Percentiles rank a stretch among this genome's conserved stretches.
These are phyloP conservation scores for Plicaturopsis crispa DNA, from an alignment of 768 basidiomycete genomes.

Conservation along the genomic window DNA sequence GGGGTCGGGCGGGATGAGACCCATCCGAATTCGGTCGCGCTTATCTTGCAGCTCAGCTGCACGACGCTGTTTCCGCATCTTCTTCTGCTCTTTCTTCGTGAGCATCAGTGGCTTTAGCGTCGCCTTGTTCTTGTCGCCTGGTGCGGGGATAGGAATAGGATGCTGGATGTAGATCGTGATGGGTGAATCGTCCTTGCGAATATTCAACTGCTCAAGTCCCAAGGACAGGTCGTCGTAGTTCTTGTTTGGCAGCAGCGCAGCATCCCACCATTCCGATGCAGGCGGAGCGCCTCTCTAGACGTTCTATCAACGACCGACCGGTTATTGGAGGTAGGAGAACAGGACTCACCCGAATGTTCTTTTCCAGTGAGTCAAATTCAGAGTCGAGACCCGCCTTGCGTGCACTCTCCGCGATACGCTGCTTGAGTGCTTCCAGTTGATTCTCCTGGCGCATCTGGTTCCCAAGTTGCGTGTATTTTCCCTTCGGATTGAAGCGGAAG, in stretches of 20 bases:
- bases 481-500: slow-evolving; percentile 88
- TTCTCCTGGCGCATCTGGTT: slow-evolving; percentile 66
- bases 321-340: neutral
- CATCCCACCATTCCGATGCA: slow-evolving; percentile 97
- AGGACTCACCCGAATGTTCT: slow-evolving; percentile 65
- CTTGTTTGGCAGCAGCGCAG: slow-evolving; percentile 71
- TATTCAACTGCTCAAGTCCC: slow-evolving; percentile 52
- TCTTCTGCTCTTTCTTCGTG: slow-evolving; percentile 97
- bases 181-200: slow-evolving; percentile 60
- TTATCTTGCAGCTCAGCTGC: slow-evolving; percentile 90
- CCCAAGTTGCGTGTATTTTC: slow-evolving; percentile 76
- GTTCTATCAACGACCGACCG: too few relatives aligned
- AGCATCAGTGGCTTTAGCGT: slow-evolving; percentile 83
- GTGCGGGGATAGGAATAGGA: slow-evolving; percentile 92
- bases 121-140: slow-evolving; percentile 75
- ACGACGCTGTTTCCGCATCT: slow-evolving; percentile 86
- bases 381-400: slow-evolving; percentile 90
- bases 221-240: slow-evolving; percentile 68
- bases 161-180: slow-evolving; percentile 93
- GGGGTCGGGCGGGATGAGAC: slow-evolving; percentile 87
- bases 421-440: slow-evolving; percentile 86
- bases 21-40: slow-evolving; percentile 92
- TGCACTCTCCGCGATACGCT: slow-evolving; percentile 87
- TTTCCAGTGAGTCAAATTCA: slow-evolving; percentile 89
- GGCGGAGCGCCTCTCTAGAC: slow-evolving; percentile 80